phyloP scores from a whole-genome alignment of 2,329 filamentous ascomycete species.

The Drechslerella coelobrocha region DNA sequence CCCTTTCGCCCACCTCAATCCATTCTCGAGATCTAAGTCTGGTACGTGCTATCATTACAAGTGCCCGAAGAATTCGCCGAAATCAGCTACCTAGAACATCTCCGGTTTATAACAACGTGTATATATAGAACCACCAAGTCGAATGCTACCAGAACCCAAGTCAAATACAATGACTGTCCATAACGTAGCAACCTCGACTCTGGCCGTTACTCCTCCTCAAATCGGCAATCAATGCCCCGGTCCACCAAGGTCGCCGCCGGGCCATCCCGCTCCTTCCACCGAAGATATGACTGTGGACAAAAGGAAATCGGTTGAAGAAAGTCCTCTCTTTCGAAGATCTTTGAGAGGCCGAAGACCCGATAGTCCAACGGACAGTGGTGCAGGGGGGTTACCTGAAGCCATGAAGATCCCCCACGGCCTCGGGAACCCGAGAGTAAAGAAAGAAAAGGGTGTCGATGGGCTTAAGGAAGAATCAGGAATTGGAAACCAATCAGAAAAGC shows the following conservation, averaged over 20 bases:
- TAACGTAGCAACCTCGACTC: neutral
- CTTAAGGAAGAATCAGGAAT: constrained; percentile 9
- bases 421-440: constrained; percentile 30
- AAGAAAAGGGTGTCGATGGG: constrained; percentile 29
- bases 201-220: constrained; percentile 9
- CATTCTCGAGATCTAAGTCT: constrained; percentile 5
- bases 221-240: neutral
- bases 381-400: constrained; percentile 6
- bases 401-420: constrained; percentile 45
- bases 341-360: constrained; percentile 28
- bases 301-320: constrained; percentile 21
- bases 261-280: constrained; percentile 9
- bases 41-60: neutral
- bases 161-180: neutral
- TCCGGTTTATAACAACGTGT: too few species aligned
- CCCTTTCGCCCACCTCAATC: constrained; percentile 18
- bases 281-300: neutral
- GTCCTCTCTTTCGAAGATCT: constrained; percentile 31
- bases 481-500: neutral
- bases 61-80: too few species aligned
- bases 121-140: neutral
- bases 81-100: neutral
- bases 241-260: constrained; percentile 17
- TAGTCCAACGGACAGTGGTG: constrained; percentile 13
- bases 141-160: neutral